Base-by-base conservation (phyloP, 176 grass and related monocot species). In the Triticum aestivum region DNA sequence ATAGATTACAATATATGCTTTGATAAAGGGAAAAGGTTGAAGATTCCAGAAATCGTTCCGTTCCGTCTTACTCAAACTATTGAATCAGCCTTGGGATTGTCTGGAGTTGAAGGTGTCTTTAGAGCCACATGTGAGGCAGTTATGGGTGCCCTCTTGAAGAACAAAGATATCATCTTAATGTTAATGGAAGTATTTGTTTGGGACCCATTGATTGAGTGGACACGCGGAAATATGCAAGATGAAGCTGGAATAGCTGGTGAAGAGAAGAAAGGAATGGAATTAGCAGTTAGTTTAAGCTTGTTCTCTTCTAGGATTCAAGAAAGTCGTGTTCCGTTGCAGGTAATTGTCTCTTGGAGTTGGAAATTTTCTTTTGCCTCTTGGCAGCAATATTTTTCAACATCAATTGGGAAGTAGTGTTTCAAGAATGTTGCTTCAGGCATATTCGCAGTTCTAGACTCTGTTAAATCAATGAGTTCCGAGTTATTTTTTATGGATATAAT, bases 1-100 rank as follows among this genome's bases (percentile, higher is more conserved):
- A 98, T 98, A 86, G 96, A 98, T 90, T 98, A 98, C 75, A 98
- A 98, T 66, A 68, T 98, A 88, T 98, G 96, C 80, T 98, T 98
- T 90, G 96, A 98, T 81, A 98, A 98, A 91, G 96, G 96, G 63
- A 98, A 91, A 87, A 88, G 93, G 61, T 78, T 98, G 85, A 98
- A 98, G 84, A 95, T 98, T 83, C 96, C 96, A 87, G 96, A 98
- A 92, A 98, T 98, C 82, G 93, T 98, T 80, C 96, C 96, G 75
- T 98, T 98, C 88, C 91, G 96, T 33, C 91, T 98, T 79, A 95
- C 96, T 83, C 96, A 95, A 91, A 98, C 80, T 73, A 94, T 98
- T 86, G 93, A 98, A 90, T 84, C 93, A 56, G 96, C 96, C 75
- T 92, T 98, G 86, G 96, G 96, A 65, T 94, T 98, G 86, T 91